Evolutionary conservation across 768 basidiomycete species (phyloP), one percentile per base, ranked within the genome.

Genomic region (Podaxis mareebaensis): DNA sequence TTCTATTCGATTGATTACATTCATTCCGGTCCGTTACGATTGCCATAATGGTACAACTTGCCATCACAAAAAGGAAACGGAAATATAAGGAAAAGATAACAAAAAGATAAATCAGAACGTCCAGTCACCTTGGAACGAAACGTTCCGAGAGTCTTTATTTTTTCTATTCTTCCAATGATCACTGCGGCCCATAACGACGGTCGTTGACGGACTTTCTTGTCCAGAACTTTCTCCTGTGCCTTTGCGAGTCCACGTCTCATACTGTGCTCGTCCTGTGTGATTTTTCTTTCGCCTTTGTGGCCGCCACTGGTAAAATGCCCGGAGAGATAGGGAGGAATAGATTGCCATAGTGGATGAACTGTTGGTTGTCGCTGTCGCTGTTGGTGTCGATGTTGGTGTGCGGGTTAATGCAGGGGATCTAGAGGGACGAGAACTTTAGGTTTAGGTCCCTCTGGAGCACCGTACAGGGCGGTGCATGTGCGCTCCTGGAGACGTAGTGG

Each of bases 291-390:
- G 5, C n/a, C 2, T 30, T 15, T 20, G 13, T 13, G 53, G 15
- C 15, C 30, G 28, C 53, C 53, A 54, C 12, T 54, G 53, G 33
- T 54, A 54, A 54, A 33, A 38, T 36, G 53, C 53, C n/a, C 53
- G 15, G 11, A 54, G 33, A 17, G 53, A 28, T 15, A 54, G n/a
- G 44, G 44, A 46, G 20, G 44, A 20, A 46, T 46, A 46, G 8
- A 46, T 46, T 46, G 44, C 10, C 44, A 22, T 36, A 4, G 17
- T 30, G 28, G 30, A 33, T 33, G 33, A 33, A 33, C 8, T 33
- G 33, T 33, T 33, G 33, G 53, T 17, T 54, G 36, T 8, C 10
- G 49, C 33, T 10, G 33, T 33, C 3, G 8, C 30, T 33, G 30
- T 24, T 51, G 22, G 49, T 28, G 22, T 24, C 12, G 24, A 22